phyloP scores from a whole-genome alignment of 495 filamentous ascomycete species.

The Lophiotrema nucula region DNA sequence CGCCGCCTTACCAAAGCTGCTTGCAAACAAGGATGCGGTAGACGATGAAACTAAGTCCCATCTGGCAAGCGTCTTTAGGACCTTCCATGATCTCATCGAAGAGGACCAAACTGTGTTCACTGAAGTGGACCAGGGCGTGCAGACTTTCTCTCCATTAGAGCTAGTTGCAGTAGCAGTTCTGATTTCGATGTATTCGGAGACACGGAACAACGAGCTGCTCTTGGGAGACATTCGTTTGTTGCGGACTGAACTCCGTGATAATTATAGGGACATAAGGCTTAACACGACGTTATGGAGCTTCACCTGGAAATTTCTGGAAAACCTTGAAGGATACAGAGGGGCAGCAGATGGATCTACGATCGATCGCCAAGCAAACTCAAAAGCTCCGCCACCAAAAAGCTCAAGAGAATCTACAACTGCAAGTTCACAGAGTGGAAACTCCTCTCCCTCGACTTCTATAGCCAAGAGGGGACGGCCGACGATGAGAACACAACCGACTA shows the following conservation, averaged over 20 bases:
- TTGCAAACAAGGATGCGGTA: slow-evolving; percentile 19
- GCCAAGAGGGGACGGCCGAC: slow-evolving; percentile 14
- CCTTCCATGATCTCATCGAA: slow-evolving; percentile 24
- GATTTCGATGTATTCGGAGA: slow-evolving; percentile 43
- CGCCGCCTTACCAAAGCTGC: slow-evolving; percentile 9
- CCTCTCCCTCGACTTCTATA: too few relatives aligned
- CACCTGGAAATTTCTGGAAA: slow-evolving; percentile 43
- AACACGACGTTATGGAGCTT: slow-evolving; percentile 44
- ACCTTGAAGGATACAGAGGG: slow-evolving; percentile 33
- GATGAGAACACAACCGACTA: slow-evolving; percentile 3
- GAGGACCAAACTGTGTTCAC: slow-evolving; percentile 36
- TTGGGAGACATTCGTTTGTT: slow-evolving; percentile 45
- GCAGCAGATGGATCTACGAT: slow-evolving; percentile 15
- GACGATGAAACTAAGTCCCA: slow-evolving; percentile 27
- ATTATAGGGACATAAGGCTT: slow-evolving; percentile 44
- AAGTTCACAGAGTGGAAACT: too few relatives aligned
- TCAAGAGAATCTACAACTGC: too few relatives aligned
- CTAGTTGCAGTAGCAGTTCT: slow-evolving; percentile 46
- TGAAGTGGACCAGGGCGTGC: slow-evolving; percentile 27
- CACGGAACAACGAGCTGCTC: slow-evolving; percentile 40
- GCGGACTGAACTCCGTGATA: slow-evolving; percentile 40
- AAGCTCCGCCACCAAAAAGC: too few relatives aligned
- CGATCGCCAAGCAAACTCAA: slow-evolving; percentile 8
- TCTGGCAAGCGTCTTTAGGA: slow-evolving; percentile 27
- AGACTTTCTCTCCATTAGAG: slow-evolving; percentile 50